A percentile compares a stretch with the other conserved stretches of the same genome.
Conservation (phyloP, 306 rosid genomes). For the Hippophae tibetana region DNA sequence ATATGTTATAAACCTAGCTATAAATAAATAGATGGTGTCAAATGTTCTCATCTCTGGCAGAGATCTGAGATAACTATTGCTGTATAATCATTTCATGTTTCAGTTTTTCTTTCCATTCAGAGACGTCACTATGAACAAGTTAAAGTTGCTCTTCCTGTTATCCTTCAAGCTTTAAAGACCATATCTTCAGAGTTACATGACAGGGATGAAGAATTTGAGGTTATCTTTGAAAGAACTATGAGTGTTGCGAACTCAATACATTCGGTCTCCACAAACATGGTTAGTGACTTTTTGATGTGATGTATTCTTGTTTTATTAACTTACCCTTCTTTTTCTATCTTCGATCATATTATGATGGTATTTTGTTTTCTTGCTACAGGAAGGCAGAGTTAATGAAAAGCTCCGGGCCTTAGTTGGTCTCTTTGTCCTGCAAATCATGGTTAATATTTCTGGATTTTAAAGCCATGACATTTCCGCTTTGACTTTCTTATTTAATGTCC, state of each 20-base stretch:
- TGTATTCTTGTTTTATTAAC: slow-evolving; percentile 11
- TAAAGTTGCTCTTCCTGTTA: slow-evolving; percentile 52
- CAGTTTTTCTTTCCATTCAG: slow-evolving; percentile 60
- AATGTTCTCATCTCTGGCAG: slow-evolving; percentile 8
- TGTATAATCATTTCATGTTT: slow-evolving; percentile 24
- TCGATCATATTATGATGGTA: slow-evolving; percentile 9
- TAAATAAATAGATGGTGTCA: slow-evolving; percentile 18
- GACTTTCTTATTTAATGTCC: background rate
- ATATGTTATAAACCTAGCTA: background rate
- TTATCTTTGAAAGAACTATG: slow-evolving; percentile 42
- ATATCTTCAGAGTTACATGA: slow-evolving; percentile 43
- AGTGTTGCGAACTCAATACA: slow-evolving; percentile 58
- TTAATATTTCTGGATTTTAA: slow-evolving; percentile 17
- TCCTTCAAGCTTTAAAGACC: slow-evolving; percentile 58
- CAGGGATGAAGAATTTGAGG: slow-evolving; percentile 31
- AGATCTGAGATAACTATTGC: slow-evolving; percentile 5
- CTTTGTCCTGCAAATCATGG: slow-evolving; percentile 68
- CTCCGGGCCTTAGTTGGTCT: slow-evolving; percentile 65
- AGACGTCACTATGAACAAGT: slow-evolving; percentile 83
- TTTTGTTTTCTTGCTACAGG: slow-evolving; percentile 34
- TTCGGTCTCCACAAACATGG: slow-evolving; percentile 54
- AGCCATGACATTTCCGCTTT: background rate
- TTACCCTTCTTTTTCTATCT: slow-evolving; percentile 16
- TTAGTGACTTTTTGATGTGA: slow-evolving; percentile 29
- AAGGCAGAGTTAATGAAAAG: slow-evolving; percentile 40